Evolutionary conservation across 192 early-diverging fungal species (phyloP).

Genomic region (Phycomyces nitens): DNA sequence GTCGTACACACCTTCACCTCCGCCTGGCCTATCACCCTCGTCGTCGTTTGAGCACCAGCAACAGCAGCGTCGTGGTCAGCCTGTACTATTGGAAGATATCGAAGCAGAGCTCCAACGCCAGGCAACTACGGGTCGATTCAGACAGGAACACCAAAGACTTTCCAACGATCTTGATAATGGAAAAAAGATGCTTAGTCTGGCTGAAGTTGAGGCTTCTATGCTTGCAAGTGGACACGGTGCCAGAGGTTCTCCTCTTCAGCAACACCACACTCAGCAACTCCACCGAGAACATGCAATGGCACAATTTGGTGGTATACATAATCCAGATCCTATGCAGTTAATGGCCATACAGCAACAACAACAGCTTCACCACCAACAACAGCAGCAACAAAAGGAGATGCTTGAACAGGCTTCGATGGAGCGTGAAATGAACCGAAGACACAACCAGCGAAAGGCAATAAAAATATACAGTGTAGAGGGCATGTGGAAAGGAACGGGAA

Average conservation of each 20-base stretch:
- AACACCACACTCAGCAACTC: conserved; percentile 1
- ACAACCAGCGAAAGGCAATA: conserved; percentile 32
- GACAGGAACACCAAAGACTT: background rate
- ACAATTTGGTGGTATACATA: background rate
- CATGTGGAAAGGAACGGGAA: too few species aligned
- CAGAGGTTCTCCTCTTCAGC: conserved; percentile 1
- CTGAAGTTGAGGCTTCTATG: conserved; percentile 68
- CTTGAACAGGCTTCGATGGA: conserved; percentile 30
- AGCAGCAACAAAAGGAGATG: conserved; percentile 28
- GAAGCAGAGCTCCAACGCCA: conserved; percentile 51
- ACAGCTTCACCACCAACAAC: conserved; percentile 18
- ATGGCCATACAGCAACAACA: conserved; percentile 10
- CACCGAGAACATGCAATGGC: background rate
- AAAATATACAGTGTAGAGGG: too few species aligned
- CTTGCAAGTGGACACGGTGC: background rate
- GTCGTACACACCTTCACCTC: conserved; percentile 5
- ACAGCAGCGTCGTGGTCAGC: conserved; percentile 2
- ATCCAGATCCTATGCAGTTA: conserved; percentile 6
- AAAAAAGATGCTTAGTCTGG: conserved; percentile 63
- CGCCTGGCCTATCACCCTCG: conserved; percentile 5
- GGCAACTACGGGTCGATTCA: conserved; percentile 23
- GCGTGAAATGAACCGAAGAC: conserved; percentile 36
- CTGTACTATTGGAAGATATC: conserved; percentile 47
- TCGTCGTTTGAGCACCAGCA: conserved; percentile 3
- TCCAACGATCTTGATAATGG: conserved; percentile 18